Evolutionary conservation across 1,139 yeast species (phyloP).

Genomic region (Debaryomyces udenii): DNA sequence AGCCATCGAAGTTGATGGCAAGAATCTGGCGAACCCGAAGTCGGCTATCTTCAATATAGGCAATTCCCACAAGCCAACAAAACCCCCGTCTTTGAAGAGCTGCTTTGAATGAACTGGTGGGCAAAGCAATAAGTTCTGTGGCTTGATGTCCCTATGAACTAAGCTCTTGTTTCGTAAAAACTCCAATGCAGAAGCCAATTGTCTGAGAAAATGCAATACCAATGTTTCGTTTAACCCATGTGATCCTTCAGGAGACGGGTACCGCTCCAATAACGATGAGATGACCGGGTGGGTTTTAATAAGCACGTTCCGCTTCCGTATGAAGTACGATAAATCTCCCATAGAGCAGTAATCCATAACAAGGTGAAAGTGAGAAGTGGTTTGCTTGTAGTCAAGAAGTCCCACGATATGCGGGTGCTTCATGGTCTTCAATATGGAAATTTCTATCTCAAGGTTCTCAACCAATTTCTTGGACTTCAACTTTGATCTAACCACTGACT

Average conservation of each 20-base stretch:
- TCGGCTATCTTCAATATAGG: constrained; percentile 94
- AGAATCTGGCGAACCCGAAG: constrained; percentile 93
- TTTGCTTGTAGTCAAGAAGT: constrained; percentile 77
- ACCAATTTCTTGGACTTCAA: constrained; percentile 82
- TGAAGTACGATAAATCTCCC: constrained; percentile 89
- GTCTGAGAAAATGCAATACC: constrained; percentile 83
- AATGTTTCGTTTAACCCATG: constrained; percentile 80
- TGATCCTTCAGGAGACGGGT: constrained; percentile 78
- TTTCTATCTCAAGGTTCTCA: constrained; percentile 90
- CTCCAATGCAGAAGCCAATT: constrained; percentile 79
- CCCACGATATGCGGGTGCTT: constrained; percentile 93
- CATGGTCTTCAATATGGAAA: constrained; percentile 79
- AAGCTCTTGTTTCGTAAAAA: constrained; percentile 81
- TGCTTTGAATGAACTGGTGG: constrained; percentile 68
- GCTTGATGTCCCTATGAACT: constrained; percentile 93
- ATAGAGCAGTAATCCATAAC: constrained; percentile 97
- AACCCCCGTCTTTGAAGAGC: constrained; percentile 59
- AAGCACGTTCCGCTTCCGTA: constrained; percentile 73
- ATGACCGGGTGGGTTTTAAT: constrained; percentile 78
- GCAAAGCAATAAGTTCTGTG: constrained; percentile 83
- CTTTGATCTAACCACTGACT: constrained; percentile 81
- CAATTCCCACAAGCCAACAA: constrained; percentile 81
- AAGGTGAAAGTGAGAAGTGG: constrained; percentile 78
- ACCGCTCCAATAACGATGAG: constrained; percentile 71
- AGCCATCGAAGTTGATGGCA: constrained; percentile 91